These are phyloP conservation scores for Corallochytrium limacisporum DNA, from an alignment of 78 protist genomes.

Conservation along the genomic window DNA sequence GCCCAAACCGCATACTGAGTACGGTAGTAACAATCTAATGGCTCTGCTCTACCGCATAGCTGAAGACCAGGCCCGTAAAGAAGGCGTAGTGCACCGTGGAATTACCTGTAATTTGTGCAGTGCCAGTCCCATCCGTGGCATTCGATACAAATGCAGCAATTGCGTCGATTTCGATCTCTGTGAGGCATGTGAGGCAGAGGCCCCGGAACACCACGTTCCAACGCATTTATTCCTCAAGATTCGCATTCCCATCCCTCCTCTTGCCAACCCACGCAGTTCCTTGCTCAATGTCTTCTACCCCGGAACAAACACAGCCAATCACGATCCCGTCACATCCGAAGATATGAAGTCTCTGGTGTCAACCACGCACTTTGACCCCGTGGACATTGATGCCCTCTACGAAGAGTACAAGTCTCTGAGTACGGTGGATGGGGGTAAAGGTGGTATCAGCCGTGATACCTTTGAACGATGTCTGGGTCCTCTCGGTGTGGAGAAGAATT, in stretches of 20 bases:
- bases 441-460: background rate
- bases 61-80: constrained; percentile 19
- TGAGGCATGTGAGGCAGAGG: constrained; percentile 15
- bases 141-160: constrained; percentile 28
- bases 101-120: constrained; percentile 11
- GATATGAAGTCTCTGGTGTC: background rate
- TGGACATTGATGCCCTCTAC: background rate
- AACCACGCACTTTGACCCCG: background rate
- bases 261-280: constrained; percentile 13
- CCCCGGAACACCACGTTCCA: background rate
- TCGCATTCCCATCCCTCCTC: constrained; percentile 22
- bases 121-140: background rate
- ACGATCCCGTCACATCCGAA: background rate
- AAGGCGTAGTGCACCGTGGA: constrained; percentile 21
- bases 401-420: constrained; percentile 1
- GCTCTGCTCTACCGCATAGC: constrained; percentile 6
- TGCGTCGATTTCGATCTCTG: constrained; percentile 26
- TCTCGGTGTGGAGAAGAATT: background rate
- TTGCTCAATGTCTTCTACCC: constrained; percentile 4
- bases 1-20: too few species aligned
- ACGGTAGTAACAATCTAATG: constrained; percentile 6
- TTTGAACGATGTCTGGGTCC: constrained; percentile 17
- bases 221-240: constrained; percentile 8
- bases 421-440: background rate
- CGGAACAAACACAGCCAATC: background rate